Conservation (phyloP, 75 land plant species). For the Sequoia sempervirens region DNA sequence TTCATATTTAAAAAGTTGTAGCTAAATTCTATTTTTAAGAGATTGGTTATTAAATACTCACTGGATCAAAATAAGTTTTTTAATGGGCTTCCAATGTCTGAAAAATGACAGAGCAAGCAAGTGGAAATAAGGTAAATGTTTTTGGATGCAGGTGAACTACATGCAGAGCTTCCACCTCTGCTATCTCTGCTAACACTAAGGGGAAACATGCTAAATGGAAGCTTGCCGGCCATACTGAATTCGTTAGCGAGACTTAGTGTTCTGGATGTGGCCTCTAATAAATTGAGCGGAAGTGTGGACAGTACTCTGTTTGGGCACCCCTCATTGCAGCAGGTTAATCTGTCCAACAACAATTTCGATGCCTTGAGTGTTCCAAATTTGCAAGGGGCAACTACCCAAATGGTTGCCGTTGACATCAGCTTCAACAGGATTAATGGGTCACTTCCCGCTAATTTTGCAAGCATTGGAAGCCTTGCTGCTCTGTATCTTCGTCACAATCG, state of each 20-base stretch:
- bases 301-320: conserved; percentile 9
- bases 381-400: not conserved
- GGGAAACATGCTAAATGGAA: conserved; percentile 13
- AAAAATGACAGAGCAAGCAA: conserved; percentile 14
- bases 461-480: conserved; percentile 5
- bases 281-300: conserved; percentile 11
- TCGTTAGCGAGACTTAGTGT: conserved; percentile 2
- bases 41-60: too few relatives aligned
- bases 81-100: not conserved
- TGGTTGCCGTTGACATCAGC: conserved; percentile 8
- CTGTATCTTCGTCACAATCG: conserved; percentile 13
- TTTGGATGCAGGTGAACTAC: conserved; percentile 14
- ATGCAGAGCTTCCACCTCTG: not conserved
- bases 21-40: too few relatives aligned
- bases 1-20: not conserved
- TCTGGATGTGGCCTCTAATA: conserved; percentile 18
- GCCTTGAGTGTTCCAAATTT: not conserved
- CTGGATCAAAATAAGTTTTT: too few relatives aligned
- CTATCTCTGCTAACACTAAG: conserved; percentile 8
- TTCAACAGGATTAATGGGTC: conserved; percentile 11
- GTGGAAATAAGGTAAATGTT: not conserved
- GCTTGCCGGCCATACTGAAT: conserved; percentile 1
- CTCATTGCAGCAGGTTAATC: conserved; percentile 6
- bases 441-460: conserved; percentile 7
- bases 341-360: conserved; percentile 6